Conservation (phyloP, 768 basidiomycete species). For the Phlebiopsis flavidoalba region DNA sequence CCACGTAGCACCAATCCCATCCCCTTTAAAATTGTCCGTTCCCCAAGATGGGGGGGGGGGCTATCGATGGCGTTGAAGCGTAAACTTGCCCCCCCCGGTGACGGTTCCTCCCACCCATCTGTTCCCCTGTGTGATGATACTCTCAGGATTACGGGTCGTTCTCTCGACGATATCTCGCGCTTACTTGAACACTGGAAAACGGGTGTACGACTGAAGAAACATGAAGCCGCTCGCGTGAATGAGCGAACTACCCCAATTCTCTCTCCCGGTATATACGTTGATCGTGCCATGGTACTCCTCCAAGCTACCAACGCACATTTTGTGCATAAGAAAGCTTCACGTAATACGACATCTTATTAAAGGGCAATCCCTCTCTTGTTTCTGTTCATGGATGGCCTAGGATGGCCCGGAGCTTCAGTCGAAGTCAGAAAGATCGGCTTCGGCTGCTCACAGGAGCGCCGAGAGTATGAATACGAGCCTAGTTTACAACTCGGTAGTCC, state of each 20-base stretch:
- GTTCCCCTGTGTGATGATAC: conserved; percentile 34
- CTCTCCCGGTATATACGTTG: conserved; percentile 27
- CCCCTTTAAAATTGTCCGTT: conserved; percentile 44
- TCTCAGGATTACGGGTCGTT: conserved; percentile 48
- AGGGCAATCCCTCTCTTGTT: conserved; percentile 62
- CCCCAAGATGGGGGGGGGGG: conserved; percentile 35
- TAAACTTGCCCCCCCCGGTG: conserved; percentile 47
- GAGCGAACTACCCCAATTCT: conserved; percentile 29
- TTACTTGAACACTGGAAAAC: conserved; percentile 25
- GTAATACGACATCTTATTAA: not conserved
- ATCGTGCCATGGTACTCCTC: conserved; percentile 26
- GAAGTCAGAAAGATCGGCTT: conserved; percentile 54
- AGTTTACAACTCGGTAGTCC: conserved; percentile 67
- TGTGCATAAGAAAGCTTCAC: conserved; percentile 21
- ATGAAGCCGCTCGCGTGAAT: conserved; percentile 29
- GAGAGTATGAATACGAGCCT: conserved; percentile 32
- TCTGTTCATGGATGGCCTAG: conserved; percentile 67
- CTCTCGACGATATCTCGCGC: conserved; percentile 21
- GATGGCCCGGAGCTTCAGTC: conserved; percentile 49
- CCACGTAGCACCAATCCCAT: conserved; percentile 1
- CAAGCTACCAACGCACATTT: conserved; percentile 36
- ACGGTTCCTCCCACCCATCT: conserved; percentile 35
- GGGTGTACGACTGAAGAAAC: conserved; percentile 26
- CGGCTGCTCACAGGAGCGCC: conserved; percentile 42
- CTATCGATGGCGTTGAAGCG: conserved; percentile 34